A percentile compares a stretch with the other conserved stretches of the same genome.
These are phyloP conservation scores for Ogataea saltuana DNA, from an alignment of 805 yeast species.

Conservation along the genomic window DNA sequence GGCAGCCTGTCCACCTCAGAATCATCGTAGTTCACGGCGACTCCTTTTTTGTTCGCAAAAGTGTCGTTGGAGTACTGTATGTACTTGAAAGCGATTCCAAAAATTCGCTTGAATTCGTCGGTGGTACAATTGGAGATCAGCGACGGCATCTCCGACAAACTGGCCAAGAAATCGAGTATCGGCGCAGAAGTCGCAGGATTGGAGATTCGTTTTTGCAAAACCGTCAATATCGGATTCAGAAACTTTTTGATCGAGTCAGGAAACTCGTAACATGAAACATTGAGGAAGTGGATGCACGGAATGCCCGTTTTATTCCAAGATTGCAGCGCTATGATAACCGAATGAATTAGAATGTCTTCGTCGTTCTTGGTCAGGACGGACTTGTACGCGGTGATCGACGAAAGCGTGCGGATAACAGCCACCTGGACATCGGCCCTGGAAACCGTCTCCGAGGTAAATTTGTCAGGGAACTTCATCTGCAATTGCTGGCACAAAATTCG, in stretches of 20 bases:
- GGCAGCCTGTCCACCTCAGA: constrained; percentile 54
- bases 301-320: constrained; percentile 80
- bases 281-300: constrained; percentile 74
- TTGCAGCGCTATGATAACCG: constrained; percentile 60
- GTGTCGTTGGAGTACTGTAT: constrained; percentile 68
- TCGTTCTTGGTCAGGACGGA: constrained; percentile 52
- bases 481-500: constrained; percentile 57
- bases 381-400: constrained; percentile 64
- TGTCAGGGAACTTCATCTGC: constrained; percentile 47
- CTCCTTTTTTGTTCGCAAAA: constrained; percentile 20
- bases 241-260: constrained; percentile 72
- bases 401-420: constrained; percentile 59
- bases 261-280: constrained; percentile 77
- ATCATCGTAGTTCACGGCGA: constrained; percentile 43
- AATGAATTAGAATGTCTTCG: constrained; percentile 61
- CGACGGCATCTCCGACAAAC: constrained; percentile 64
- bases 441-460: constrained; percentile 43
- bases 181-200: constrained; percentile 69
- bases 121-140: constrained; percentile 69
- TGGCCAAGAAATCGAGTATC: constrained; percentile 70
- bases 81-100: constrained; percentile 80
- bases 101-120: constrained; percentile 77
- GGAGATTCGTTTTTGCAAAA: constrained; percentile 73
- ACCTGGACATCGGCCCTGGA: constrained; percentile 65
- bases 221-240: constrained; percentile 66